Evolutionary conservation across 768 basidiomycete genomes (phyloP).

Genomic region (Multifurca ochricompacta): DNA sequence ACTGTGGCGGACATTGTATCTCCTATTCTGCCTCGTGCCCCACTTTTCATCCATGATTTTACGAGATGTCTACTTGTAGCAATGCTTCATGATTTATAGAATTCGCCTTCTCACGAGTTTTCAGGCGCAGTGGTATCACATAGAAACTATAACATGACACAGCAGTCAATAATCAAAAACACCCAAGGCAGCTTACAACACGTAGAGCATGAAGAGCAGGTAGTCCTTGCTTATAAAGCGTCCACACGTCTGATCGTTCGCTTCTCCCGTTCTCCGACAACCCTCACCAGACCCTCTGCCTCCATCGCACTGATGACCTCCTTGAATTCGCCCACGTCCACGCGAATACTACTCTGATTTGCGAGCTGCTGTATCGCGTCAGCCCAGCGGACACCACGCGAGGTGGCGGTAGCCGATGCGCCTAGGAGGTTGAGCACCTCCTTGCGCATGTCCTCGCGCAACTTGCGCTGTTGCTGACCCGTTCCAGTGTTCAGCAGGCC

Average conservation of each 20-base stretch:
- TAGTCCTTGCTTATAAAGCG: constrained; percentile 22
- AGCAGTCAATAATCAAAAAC: background rate
- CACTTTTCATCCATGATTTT: constrained; percentile 3
- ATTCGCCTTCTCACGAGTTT: background rate
- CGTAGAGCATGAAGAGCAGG: background rate
- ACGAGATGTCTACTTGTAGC: constrained; percentile 12
- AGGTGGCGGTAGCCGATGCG: constrained; percentile 32
- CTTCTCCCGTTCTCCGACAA: constrained; percentile 81
- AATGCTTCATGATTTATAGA: constrained; percentile 8
- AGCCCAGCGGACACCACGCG: constrained; percentile 67
- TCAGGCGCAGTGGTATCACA: background rate
- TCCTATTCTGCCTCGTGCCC: background rate
- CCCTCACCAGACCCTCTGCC: constrained; percentile 80
- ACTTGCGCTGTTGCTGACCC: constrained; percentile 73
- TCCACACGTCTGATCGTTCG: constrained; percentile 71
- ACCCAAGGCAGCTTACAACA: background rate
- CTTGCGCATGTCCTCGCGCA: constrained; percentile 84
- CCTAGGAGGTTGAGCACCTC: constrained; percentile 68
- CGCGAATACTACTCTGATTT: constrained; percentile 75
- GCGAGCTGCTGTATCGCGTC: constrained; percentile 75
- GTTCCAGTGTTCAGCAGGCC: constrained; percentile 92
- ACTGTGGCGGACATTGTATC: constrained; percentile 12
- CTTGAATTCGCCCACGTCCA: constrained; percentile 74
- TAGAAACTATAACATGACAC: background rate
- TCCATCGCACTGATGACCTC: constrained; percentile 72